phyloP scores from a whole-genome alignment of 352 stramenopile species.

The Phytopythium ostracodes region DNA sequence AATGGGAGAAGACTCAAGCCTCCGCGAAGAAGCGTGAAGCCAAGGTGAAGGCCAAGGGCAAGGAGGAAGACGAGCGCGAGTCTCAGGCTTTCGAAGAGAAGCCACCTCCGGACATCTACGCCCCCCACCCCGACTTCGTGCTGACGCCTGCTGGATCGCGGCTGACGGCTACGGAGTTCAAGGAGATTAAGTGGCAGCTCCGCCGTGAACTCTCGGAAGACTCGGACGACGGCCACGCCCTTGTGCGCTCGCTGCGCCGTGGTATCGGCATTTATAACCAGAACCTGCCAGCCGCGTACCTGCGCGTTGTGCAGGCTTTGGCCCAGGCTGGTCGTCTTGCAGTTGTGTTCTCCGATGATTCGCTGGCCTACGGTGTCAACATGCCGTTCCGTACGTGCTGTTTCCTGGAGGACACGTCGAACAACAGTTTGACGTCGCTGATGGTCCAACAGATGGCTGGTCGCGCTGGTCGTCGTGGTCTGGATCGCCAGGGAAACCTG shows the following conservation, averaged over 20 bases:
- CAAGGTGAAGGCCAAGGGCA: slow-evolving; percentile 93
- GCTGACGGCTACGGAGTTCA: slow-evolving; percentile 91
- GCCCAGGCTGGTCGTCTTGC: slow-evolving; percentile 96
- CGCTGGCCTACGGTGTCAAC: slow-evolving; percentile 98
- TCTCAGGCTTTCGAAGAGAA: slow-evolving; percentile 81
- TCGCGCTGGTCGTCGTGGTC: slow-evolving; percentile 95
- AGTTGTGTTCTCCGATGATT: slow-evolving; percentile 98
- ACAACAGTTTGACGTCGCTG: slow-evolving; percentile 92
- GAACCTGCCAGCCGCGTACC: slow-evolving; percentile 95
- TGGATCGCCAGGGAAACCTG: slow-evolving; percentile 97
- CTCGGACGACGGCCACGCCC: slow-evolving; percentile 73
- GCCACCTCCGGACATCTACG: slow-evolving; percentile 91
- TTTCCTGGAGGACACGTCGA: slow-evolving; percentile 97
- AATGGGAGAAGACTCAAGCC: slow-evolving; percentile 86
- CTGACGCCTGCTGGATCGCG: slow-evolving; percentile 92
- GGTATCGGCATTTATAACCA: slow-evolving; percentile 99
- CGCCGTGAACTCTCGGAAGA: slow-evolving; percentile 77
- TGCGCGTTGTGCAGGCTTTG: slow-evolving; percentile 95
- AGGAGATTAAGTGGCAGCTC: slow-evolving; percentile 87
- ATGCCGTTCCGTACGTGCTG: slow-evolving; percentile 99
- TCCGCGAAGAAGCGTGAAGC: slow-evolving; percentile 91
- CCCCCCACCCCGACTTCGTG: slow-evolving; percentile 98
- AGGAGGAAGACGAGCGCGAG: slow-evolving; percentile 80
- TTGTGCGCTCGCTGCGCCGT: slow-evolving; percentile 89
- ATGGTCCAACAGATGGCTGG: slow-evolving; percentile 99